Evolutionary conservation across 805 yeast species (phyloP), one percentile per base, ranked within the genome.

Genomic region (Jamesozyma piceae): DNA sequence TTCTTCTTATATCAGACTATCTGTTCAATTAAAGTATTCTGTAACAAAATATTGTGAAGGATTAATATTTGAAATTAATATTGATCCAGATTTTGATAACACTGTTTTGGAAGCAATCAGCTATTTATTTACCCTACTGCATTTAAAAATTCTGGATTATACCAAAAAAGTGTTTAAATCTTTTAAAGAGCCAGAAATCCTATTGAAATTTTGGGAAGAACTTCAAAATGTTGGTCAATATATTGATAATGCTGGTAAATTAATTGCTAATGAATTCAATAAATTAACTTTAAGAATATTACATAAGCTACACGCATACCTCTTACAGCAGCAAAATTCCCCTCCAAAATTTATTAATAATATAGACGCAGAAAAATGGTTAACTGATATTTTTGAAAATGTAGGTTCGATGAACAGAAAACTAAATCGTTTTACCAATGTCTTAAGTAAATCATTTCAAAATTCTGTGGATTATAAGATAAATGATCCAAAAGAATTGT

Each of bases 171-270:
- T 82, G 13, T 84, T 85, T 65, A 74, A 88, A 51, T 83, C 95
- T 0, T 86, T 85, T 62, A 86, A 86, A 54, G 97, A 86, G 54
- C 89, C 95, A 1, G 98, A 90, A 51, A 88, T 83, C 55, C 67
- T 92, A 38, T 94, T 87, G 54, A 75, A 72, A 42, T 84, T 84
- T 35, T 92, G 95, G 89, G 71, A 73, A 26, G 79, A 81, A 51
- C 67, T 92, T 49, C 83, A 76, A 51, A 78, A 79, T 51, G 72
- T 86, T 29, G 96, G 97, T 13, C 75, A 73, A 47, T 80, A 74
- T 51, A 73, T 92, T 24, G 88, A 83, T 34, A 83, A 86, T 5
- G 90, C 94, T 24, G 86, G 92, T 33, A 74, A 77, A 5, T 79
- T 82, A 14, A 78, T 90, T 41, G 92, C 95, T 0, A 81, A 80